These are phyloP conservation scores for Gnomoniopsis smithogilvyi DNA, from an alignment of 2,329 filamentous ascomycete genomes.

Conservation along the genomic window DNA sequence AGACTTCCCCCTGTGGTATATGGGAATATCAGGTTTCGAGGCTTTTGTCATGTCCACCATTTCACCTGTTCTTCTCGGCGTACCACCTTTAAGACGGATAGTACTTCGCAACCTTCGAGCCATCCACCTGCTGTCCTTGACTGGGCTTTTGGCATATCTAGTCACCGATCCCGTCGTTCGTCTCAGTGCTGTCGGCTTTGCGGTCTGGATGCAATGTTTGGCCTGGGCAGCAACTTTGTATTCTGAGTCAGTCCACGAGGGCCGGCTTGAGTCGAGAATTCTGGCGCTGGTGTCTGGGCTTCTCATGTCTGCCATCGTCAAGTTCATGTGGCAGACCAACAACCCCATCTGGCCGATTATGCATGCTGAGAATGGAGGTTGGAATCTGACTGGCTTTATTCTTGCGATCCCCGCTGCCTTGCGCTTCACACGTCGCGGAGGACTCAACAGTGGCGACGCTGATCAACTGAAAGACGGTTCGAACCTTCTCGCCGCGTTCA, in stretches of 20 bases:
- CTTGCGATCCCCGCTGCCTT: slow-evolving; percentile 74
- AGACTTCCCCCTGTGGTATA: slow-evolving; percentile 98
- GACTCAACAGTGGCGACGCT: slow-evolving; percentile 38
- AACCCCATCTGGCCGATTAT: slow-evolving; percentile 97
- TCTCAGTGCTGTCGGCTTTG: slow-evolving; percentile 78
- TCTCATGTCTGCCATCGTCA: slow-evolving; percentile 80
- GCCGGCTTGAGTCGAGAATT: slow-evolving; percentile 76
- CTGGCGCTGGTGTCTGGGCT: slow-evolving; percentile 79
- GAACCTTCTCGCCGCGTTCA: slow-evolving; percentile 67
- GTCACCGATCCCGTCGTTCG: slow-evolving; percentile 69
- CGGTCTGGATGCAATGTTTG: slow-evolving; percentile 75
- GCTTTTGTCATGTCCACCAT: slow-evolving; percentile 80
- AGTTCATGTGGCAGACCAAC: slow-evolving; percentile 91
- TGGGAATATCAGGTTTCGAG: slow-evolving; percentile 98
- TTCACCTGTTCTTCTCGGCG: slow-evolving; percentile 75
- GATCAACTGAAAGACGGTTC: slow-evolving; percentile 56
- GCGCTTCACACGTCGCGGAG: slow-evolving; percentile 67
- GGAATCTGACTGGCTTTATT: slow-evolving; percentile 79
- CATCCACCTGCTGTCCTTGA: slow-evolving; percentile 70
- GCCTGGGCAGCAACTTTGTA: slow-evolving; percentile 82
- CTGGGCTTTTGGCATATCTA: slow-evolving; percentile 76
- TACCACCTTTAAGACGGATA: slow-evolving; percentile 64
- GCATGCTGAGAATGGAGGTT: slow-evolving; percentile 84
- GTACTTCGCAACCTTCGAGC: slow-evolving; percentile 66
- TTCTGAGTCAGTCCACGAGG: slow-evolving; percentile 70